These are phyloP conservation scores for Salix suchowensis DNA, from an alignment of 345 rosid species.

Conservation along the genomic window DNA sequence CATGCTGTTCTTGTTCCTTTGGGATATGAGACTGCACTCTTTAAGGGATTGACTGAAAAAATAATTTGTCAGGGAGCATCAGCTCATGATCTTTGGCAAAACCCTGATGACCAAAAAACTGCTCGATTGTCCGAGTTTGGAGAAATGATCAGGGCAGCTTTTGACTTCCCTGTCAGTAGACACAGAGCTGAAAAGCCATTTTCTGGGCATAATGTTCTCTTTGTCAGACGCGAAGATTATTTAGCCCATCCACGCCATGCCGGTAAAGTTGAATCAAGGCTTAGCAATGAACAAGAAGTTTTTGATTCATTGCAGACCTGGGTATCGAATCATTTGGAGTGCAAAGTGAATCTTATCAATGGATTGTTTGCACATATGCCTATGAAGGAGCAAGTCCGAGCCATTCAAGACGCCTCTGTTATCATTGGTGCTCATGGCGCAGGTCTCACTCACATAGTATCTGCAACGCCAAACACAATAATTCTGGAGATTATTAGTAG, in stretches of 20 bases:
- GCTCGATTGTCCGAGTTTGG: constrained; percentile 86
- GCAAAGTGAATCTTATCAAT: constrained; percentile 72
- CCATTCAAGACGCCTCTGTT: constrained; percentile 90
- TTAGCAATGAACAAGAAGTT: constrained; percentile 76
- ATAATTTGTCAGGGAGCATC: constrained; percentile 63
- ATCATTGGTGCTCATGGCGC: constrained; percentile 97
- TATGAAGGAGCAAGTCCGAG: constrained; percentile 78
- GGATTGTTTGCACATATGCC: constrained; percentile 90
- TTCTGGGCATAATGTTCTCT: constrained; percentile 58
- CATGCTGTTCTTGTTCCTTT: constrained; percentile 75
- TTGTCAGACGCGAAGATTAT: constrained; percentile 88
- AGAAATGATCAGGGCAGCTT: constrained; percentile 84
- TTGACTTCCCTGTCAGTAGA: constrained; percentile 57
- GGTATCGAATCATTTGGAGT: constrained; percentile 46
- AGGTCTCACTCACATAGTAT: constrained; percentile 84
- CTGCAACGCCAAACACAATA: constrained; percentile 77
- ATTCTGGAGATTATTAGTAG: constrained; percentile 71
- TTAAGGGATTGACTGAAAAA: constrained; percentile 61
- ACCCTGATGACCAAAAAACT: constrained; percentile 53
- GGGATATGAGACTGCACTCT: constrained; percentile 81
- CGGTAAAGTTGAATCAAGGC: constrained; percentile 81
- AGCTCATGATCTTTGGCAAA: constrained; percentile 62
- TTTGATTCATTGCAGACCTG: constrained; percentile 59
- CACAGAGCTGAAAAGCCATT: constrained; percentile 46
- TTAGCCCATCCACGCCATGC: constrained; percentile 87